These are phyloP conservation scores for Collybiopsis luxurians DNA, from an alignment of 768 basidiomycete genomes.

Conservation along the genomic window DNA sequence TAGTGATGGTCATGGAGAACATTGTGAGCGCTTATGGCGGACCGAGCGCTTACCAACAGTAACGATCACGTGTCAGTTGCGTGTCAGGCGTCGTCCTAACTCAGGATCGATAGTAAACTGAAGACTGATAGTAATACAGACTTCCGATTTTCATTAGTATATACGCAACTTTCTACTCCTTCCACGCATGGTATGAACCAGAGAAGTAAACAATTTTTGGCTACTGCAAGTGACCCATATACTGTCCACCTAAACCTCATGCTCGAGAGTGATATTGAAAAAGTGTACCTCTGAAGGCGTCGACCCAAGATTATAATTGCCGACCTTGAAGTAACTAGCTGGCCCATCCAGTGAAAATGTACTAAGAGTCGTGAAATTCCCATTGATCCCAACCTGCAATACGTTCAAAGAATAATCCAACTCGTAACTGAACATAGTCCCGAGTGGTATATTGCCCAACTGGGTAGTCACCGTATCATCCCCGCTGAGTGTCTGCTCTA, in stretches of 20 bases:
- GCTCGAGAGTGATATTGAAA: neutral
- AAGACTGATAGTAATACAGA: too few relatives aligned
- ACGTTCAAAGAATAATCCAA: neutral
- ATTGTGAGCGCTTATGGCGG: neutral
- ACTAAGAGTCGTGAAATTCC: constrained; percentile 1
- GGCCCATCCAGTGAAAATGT: constrained; percentile 6
- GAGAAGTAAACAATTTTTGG: too few relatives aligned
- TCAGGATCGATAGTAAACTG: too few relatives aligned
- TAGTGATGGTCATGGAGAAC: neutral
- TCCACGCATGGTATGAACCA: too few relatives aligned
- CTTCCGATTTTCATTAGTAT: too few relatives aligned
- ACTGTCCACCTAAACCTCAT: neutral
- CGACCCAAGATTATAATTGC: constrained; percentile 8
- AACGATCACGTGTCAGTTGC: too few relatives aligned
- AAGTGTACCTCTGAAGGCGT: constrained; percentile 7
- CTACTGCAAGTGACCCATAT: too few relatives aligned
- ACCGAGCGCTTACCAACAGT: too few relatives aligned
- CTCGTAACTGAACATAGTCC: constrained; percentile 6
- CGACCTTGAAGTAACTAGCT: constrained; percentile 8
- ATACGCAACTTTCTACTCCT: too few relatives aligned
- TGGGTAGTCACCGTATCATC: neutral
- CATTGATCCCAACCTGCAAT: constrained; percentile 8
- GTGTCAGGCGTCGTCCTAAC: too few relatives aligned
- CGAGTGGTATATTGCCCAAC: neutral
- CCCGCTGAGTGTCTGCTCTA: constrained; percentile 4